Base-by-base conservation (phyloP, 805 yeast genomes). In the Saturnispora mendoncae region DNA sequence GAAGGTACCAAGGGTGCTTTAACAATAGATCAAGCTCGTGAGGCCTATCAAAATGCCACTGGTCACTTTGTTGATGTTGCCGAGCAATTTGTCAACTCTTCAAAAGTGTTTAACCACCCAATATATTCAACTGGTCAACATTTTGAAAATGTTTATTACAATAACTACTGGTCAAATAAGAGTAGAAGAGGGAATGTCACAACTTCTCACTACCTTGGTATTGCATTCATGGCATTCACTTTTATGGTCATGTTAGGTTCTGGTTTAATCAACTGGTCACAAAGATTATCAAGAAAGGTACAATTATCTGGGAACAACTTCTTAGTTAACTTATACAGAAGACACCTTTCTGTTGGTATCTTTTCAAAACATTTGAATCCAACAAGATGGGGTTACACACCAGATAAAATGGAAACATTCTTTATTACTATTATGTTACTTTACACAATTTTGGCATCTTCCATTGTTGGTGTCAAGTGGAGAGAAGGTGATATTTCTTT, bases 381-480 rank as follows among this genome's bases (percentile, higher is more conserved):
- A 18, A 25, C 40, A n/a, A 9, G 38, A 33, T 31, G 54, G 7
- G 64, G 62, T 46, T 43, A 65, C n/a, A 45, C 72, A 34, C 83
- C 84, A 1, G 68, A 76, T 3, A 62, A 81, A 48, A 58, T 70
- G 47, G 82, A 78, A 49, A 46, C 69, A 0, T 45, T 75, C 8
- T 53, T 70, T 34, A 60, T 76, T 25, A 44, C 52, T 7, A 48
- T 60, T 2, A 73, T 71, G 64, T 54, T 65, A 23, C 47, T 57
- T 8, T 54, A 50, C 46, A 27, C 43, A 12, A 36, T 52, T 19
- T 39, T 55, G 29, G 44, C 47, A 14, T 40, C 36, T 38, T 43
- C 47, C 15, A 50, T 57, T 20, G 21, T 57, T 12, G 61, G 63
- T 14, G 43, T 36, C 42, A 18, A 33, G 4, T 57, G 49, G 42